Evolutionary conservation across 108 stramenopile species (phyloP).

Genomic region (Nitzschia sp.): DNA sequence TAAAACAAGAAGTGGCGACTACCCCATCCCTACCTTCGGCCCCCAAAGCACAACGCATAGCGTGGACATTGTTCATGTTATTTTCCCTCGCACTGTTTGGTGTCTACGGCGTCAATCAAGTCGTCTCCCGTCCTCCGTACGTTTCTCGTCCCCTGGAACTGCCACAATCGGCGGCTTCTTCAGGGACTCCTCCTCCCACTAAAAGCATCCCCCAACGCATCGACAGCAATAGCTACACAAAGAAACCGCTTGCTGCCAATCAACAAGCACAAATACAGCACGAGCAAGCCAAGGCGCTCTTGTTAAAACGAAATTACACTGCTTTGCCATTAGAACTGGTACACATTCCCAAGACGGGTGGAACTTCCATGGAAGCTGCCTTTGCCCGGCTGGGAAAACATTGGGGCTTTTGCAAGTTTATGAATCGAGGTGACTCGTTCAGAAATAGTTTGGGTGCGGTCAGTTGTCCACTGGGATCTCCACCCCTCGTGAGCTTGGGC

Average conservation of each 20-base stretch:
- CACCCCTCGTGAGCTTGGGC: neutral
- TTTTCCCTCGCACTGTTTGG: too few relatives aligned
- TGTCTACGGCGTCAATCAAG: too few relatives aligned
- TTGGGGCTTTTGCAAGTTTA: constrained; percentile 52
- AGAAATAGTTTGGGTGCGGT: neutral
- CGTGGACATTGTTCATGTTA: too few relatives aligned
- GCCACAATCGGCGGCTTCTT: neutral
- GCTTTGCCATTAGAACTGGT: constrained; percentile 35
- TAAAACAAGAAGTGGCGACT: too few relatives aligned
- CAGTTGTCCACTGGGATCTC: neutral
- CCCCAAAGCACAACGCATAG: too few relatives aligned
- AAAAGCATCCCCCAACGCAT: neutral
- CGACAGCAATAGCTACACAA: too few relatives aligned
- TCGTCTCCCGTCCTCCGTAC: too few relatives aligned
- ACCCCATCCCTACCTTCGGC: too few relatives aligned
- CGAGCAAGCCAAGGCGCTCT: neutral
- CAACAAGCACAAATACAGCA: neutral
- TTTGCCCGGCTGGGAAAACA: constrained; percentile 19
- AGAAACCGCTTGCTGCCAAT: neutral
- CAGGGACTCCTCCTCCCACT: neutral
- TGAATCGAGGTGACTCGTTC: neutral
- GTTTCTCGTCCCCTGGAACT: neutral
- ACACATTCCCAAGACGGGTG: constrained; percentile 60
- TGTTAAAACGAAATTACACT: too few relatives aligned
- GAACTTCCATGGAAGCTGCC: constrained; percentile 36